These are phyloP conservation scores for Boletus coccyginus DNA, from an alignment of 768 basidiomycete genomes.

Conservation along the genomic window DNA sequence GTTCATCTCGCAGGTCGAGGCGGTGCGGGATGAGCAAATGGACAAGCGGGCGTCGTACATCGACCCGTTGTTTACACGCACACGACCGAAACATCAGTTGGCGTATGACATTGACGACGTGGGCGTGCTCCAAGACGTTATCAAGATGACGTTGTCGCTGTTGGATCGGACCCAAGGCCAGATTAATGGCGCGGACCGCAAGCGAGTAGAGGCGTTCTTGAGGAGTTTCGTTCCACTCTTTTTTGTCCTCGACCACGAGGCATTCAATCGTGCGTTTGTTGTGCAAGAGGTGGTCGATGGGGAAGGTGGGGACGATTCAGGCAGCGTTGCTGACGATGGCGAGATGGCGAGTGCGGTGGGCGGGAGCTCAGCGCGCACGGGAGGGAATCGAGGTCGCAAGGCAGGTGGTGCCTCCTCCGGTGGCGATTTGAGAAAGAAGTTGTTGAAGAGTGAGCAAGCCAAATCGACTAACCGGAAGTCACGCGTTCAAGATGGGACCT, in stretches of 20 bases:
- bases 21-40: slow-evolving; percentile 78
- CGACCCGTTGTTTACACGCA: slow-evolving; percentile 53
- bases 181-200: slow-evolving; percentile 68
- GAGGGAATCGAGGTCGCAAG: slow-evolving; percentile 43
- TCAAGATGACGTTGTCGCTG: slow-evolving; percentile 88
- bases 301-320: slow-evolving; percentile 51
- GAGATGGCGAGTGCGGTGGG: slow-evolving; percentile 33
- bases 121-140: slow-evolving; percentile 75
- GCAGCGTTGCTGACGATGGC: slow-evolving; percentile 35
- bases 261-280: slow-evolving; percentile 70
- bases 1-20: slow-evolving; percentile 82
- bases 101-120: slow-evolving; percentile 74
- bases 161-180: slow-evolving; percentile 85
- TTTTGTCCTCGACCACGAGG: slow-evolving; percentile 68
- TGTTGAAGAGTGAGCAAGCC: slow-evolving; percentile 80
- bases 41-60: slow-evolving; percentile 63
- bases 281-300: slow-evolving; percentile 61
- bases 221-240: slow-evolving; percentile 74
- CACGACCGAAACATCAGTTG: slow-evolving; percentile 73
- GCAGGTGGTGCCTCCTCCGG: slow-evolving; percentile 40
- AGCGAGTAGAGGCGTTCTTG: slow-evolving; percentile 78
- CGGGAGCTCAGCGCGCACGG: slow-evolving; percentile 25
- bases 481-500: slow-evolving; percentile 48
- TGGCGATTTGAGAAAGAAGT: slow-evolving; percentile 73
- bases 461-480: slow-evolving; percentile 65